Evolutionary conservation across 2,329 filamentous ascomycete genomes (phyloP), one percentile per base, ranked within the genome.

Genomic region (Chaetoscypha palmicola): DNA sequence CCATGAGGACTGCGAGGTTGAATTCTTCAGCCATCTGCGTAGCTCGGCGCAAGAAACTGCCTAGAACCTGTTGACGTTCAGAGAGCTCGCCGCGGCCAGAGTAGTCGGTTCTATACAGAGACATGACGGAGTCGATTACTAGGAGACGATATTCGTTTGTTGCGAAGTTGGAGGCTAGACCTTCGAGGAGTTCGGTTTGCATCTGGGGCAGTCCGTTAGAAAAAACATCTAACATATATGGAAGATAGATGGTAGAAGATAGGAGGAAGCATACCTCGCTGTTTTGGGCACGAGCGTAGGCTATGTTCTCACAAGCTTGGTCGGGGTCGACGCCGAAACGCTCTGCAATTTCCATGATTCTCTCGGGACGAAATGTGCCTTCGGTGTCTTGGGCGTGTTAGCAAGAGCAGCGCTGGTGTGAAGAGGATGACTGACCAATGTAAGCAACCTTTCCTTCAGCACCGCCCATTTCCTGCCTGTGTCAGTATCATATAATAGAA

Each of bases 71-170:
- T 62, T 85, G 81, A 21, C 81, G 73, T 52, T 84, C 81, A 16
- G 76, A 77, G 45, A 84, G 68, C 59, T 85, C 81, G 14, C 79
- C 81, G 43, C 81, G 76, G 5, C 81, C 81, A 53, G 70, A 72
- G 54, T 76, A 85, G 62, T 84, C 81, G 34, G 80, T 78, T 24
- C 81, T 74, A 56, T 82, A 85, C 43, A 79, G 74, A 36, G 80
- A 77, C 74, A 83, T 82, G 57, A 84, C 80, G 55, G 78, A 83
- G 63, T 85, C 81, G 55, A 85, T 75, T 51, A 85, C 72, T 39
- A 85, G 68, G 40, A 85, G 71, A 21, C 79, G 74, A 55, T 79
- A 85, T 52, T 81, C 74, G 32, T 79, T 79, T 7, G 69, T 71
- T 10, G 74, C 72, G 56, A 85, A 83, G 47, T 74, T 74, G 48